A percentile compares a stretch with the other conserved stretches of the same genome.
Conservation (phyloP, 2,329 filamentous ascomycete species). For the Endothia cerciana region DNA sequence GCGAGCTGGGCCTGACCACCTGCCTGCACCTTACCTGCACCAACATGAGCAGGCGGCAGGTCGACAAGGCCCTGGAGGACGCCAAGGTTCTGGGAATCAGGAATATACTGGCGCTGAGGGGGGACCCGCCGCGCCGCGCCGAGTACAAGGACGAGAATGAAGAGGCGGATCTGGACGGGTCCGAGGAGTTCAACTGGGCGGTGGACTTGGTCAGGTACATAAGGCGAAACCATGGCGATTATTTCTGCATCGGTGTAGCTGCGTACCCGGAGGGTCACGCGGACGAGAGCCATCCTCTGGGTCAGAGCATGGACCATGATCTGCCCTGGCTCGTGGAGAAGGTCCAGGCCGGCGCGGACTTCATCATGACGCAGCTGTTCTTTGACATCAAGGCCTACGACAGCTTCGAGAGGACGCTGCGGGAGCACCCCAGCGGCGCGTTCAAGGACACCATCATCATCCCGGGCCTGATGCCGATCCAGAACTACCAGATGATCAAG, state of each 20-base stretch:
- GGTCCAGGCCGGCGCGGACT: conserved; percentile 88
- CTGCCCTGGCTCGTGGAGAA: conserved; percentile 90
- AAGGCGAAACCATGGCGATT: conserved; percentile 80
- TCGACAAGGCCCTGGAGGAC: conserved; percentile 88
- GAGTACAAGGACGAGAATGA: conserved; percentile 73
- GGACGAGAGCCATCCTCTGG: conserved; percentile 80
- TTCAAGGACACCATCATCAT: conserved; percentile 91
- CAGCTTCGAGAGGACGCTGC: conserved; percentile 74
- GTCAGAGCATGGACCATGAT: conserved; percentile 75
- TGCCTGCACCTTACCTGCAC: conserved; percentile 97
- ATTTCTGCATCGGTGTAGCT: conserved; percentile 95
- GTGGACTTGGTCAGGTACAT: conserved; percentile 91
- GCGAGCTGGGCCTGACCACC: conserved; percentile 88
- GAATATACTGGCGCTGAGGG: conserved; percentile 90
- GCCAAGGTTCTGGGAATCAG: conserved; percentile 88
- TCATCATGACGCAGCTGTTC: conserved; percentile 98
- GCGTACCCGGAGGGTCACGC: conserved; percentile 95
- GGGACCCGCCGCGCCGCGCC: conserved; percentile 85
- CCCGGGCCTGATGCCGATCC: conserved; percentile 95
- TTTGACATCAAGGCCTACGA: conserved; percentile 87
- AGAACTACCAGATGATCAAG: conserved; percentile 95
- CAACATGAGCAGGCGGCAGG: conserved; percentile 86
- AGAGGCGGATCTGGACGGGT: conserved; percentile 69
- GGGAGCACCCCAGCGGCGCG: conserved; percentile 79
- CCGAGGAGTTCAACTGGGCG: conserved; percentile 85